phyloP scores from a whole-genome alignment of 2,329 filamentous ascomycete genomes.

The Sporothrix brasiliensis region DNA sequence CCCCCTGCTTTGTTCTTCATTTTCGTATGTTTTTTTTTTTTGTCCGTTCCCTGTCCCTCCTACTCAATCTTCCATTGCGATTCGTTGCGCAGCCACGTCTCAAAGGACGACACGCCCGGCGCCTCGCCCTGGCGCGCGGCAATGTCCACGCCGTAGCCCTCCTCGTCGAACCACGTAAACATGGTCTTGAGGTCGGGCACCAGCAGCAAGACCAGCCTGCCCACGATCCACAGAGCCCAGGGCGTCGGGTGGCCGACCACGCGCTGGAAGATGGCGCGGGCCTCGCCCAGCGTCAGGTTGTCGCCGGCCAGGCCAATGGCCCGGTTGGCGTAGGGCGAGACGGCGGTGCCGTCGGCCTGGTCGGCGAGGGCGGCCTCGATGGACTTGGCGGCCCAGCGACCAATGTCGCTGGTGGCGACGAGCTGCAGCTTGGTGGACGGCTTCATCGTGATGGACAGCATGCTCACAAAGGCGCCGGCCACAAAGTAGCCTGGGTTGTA shows the following conservation, averaged over 20 bases:
- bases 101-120: conserved; percentile 43
- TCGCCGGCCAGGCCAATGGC: conserved; percentile 45
- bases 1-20: neutral
- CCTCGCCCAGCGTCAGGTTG: conserved; percentile 43
- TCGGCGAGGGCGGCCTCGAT: conserved; percentile 33
- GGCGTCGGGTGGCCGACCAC: conserved; percentile 41
- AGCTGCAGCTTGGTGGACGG: conserved; percentile 44
- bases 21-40: neutral
- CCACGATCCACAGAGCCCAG: conserved; percentile 42
- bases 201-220: conserved; percentile 40
- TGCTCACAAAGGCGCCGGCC: conserved; percentile 41
- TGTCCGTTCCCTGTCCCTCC: neutral
- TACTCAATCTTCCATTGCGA: conserved; percentile 39
- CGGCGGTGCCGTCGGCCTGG: conserved; percentile 36
- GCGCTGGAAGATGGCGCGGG: conserved; percentile 39
- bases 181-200: conserved; percentile 43
- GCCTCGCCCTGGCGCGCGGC: conserved; percentile 40
- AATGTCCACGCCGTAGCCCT: conserved; percentile 49
- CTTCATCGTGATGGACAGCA: conserved; percentile 41
- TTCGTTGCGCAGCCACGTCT: conserved; percentile 46
- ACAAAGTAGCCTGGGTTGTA: conserved; percentile 43
- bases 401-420: conserved; percentile 47
- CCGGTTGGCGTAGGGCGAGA: conserved; percentile 40
- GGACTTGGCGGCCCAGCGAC: conserved; percentile 44
- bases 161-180: conserved; percentile 46